These are phyloP conservation scores for Aspergillus campestris DNA, from an alignment of 495 filamentous ascomycete genomes.

Conservation along the genomic window DNA sequence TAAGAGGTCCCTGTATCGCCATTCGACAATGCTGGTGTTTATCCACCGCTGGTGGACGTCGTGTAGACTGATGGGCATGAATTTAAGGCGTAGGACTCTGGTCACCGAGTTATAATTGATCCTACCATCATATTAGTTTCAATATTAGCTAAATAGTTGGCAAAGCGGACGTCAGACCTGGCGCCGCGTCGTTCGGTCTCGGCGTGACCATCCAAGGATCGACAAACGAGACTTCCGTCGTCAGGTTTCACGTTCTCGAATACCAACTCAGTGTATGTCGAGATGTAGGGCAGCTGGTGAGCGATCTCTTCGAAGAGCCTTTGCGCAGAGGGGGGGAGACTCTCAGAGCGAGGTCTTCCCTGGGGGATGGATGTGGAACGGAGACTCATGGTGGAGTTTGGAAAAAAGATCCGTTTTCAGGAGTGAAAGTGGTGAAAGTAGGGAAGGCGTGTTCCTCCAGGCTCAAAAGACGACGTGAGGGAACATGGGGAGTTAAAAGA, in stretches of 20 bases:
- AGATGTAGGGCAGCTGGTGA: background rate
- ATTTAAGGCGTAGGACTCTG: background rate
- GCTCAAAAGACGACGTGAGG: too few relatives aligned
- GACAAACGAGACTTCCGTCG: conserved; percentile 1
- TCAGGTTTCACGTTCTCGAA: background rate
- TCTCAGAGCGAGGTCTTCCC: too few relatives aligned
- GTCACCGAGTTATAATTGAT: background rate
- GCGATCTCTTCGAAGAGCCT: background rate
- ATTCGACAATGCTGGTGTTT: background rate
- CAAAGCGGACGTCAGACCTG: conserved; percentile 1
- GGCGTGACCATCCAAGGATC: background rate
- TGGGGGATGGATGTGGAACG: too few relatives aligned
- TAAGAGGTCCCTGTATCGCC: background rate
- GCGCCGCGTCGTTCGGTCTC: background rate
- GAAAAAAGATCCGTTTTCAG: too few relatives aligned
- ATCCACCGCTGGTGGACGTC: conserved; percentile 3
- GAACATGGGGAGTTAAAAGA: too few relatives aligned
- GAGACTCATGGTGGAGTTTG: too few relatives aligned
- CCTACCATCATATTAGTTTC: background rate
- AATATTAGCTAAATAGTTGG: background rate
- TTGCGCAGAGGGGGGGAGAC: background rate
- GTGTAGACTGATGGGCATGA: conserved; percentile 2
- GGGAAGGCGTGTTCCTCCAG: too few relatives aligned
- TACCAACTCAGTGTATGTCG: background rate
- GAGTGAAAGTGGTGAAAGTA: too few relatives aligned